A percentile compares a stretch with the other conserved stretches of the same genome.
These are phyloP conservation scores for Vinca major DNA, from an alignment of 305 asterid species.

Conservation along the genomic window DNA sequence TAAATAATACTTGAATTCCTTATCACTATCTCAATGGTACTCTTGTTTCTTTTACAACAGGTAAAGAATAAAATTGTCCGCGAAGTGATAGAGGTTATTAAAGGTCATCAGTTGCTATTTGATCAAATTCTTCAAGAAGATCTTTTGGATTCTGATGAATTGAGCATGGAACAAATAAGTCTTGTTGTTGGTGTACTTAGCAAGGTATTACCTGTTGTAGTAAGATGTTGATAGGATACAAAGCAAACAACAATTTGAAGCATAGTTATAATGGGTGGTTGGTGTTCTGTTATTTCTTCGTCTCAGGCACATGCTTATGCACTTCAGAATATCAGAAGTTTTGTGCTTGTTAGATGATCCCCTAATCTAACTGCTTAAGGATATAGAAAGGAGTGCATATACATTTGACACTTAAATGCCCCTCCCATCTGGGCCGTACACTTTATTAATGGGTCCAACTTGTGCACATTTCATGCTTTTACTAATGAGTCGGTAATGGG, in stretches of 20 bases:
- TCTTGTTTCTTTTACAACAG: slow-evolving; percentile 30
- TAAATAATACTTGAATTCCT: background rate
- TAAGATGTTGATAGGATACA: slow-evolving; percentile 14
- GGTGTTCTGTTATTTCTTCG: background rate
- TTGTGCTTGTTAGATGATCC: background rate
- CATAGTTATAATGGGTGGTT: background rate
- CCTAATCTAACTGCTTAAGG: too few relatives aligned
- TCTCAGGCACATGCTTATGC: background rate
- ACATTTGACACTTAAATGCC: background rate
- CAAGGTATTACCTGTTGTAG: slow-evolving; percentile 48
- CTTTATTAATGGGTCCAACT: background rate
- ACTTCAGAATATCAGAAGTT: background rate
- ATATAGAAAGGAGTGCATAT: background rate
- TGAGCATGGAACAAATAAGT: slow-evolving; percentile 67
- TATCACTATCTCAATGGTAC: slow-evolving; percentile 10
- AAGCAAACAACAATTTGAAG: background rate
- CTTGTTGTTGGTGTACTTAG: slow-evolving; percentile 74
- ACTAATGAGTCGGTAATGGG: background rate
- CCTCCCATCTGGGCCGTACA: background rate
- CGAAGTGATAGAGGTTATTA: slow-evolving; percentile 68
- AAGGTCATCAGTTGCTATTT: slow-evolving; percentile 69
- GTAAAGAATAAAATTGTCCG: slow-evolving; percentile 92
- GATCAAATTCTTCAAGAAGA: slow-evolving; percentile 84
- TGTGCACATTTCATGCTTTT: background rate
- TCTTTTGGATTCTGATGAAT: slow-evolving; percentile 63